Percentiles rank a stretch among this genome's conserved stretches.
Evolutionary conservation across 805 yeast species (phyloP).

Genomic region (Metschnikowia baotianmanensis): DNA sequence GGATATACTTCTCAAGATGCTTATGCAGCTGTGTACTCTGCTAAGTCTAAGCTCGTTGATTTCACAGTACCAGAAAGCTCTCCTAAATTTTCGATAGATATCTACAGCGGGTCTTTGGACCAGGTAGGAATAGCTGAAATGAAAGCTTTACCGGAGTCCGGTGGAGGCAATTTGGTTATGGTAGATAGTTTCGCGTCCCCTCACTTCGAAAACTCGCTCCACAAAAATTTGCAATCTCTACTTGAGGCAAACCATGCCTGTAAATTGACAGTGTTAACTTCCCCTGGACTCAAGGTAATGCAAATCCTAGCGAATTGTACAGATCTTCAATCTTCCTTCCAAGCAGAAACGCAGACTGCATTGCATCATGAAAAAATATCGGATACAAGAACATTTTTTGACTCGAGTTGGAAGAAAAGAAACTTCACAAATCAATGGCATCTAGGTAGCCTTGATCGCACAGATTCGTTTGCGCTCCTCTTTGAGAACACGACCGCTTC

Average conservation of each 20-base stretch:
- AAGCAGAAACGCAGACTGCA: conserved; percentile 19
- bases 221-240: conserved; percentile 4
- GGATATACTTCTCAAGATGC: conserved; percentile 27
- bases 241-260: conserved; percentile 10
- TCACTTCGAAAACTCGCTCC: conserved; percentile 23
- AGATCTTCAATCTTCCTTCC: conserved; percentile 34
- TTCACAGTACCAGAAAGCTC: conserved; percentile 14
- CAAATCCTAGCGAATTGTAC: conserved; percentile 33
- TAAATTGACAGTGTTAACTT: conserved; percentile 29
- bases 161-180: conserved; percentile 34
- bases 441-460: conserved; percentile 22
- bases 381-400: conserved; percentile 32
- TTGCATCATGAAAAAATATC: conserved; percentile 31
- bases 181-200: conserved; percentile 28
- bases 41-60: conserved; percentile 25
- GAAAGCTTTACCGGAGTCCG: conserved; percentile 30
- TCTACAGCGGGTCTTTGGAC: conserved; percentile 39
- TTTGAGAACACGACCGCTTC: conserved; percentile 34
- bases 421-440: conserved; percentile 41
- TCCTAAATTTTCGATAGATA: conserved; percentile 30
- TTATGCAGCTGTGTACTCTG: conserved; percentile 9
- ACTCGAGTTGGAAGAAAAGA: conserved; percentile 29
- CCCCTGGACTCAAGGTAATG: conserved; percentile 32
- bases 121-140: conserved; percentile 45
- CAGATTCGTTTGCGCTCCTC: conserved; percentile 28